Percentiles rank a stretch among this genome's conserved stretches.
Conservation (phyloP, 257 asterid species). For the Gynochthodes officinalis region DNA sequence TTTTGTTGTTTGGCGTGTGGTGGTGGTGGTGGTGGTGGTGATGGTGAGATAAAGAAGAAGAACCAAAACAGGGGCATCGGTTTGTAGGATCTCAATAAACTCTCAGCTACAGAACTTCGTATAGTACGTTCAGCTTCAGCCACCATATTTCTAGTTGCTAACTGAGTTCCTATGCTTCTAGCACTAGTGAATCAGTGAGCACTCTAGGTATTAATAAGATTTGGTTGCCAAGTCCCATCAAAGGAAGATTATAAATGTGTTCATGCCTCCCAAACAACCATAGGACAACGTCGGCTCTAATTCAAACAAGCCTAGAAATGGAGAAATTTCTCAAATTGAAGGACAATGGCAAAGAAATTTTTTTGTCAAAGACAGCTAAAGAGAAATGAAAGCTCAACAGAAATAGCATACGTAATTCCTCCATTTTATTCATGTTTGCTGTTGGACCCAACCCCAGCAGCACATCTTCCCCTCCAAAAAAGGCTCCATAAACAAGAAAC, state of each 20-base stretch:
- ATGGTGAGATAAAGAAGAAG: neutral
- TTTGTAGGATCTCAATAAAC: neutral
- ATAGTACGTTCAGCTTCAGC: neutral
- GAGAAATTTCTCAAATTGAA: neutral
- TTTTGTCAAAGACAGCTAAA: too few relatives aligned
- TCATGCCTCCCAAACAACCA: neutral
- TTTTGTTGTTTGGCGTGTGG: too few relatives aligned
- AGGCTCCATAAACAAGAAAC: too few relatives aligned
- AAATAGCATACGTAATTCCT: too few relatives aligned
- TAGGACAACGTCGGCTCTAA: neutral
- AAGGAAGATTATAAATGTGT: neutral
- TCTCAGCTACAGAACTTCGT: neutral
- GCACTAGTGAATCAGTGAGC: neutral
- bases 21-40: too few relatives aligned
- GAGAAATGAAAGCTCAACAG: too few relatives aligned
- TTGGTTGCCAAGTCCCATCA: neutral
- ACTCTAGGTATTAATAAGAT: neutral
- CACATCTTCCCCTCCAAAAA: too few relatives aligned
- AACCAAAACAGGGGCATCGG: too few relatives aligned
- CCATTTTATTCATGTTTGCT: too few relatives aligned
- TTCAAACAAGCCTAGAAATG: neutral
- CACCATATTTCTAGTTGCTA: neutral
- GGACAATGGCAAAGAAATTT: neutral
- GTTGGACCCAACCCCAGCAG: too few relatives aligned
- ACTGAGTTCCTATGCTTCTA: neutral